These are phyloP conservation scores for Fusarium metavorans DNA, from an alignment of 2,329 filamentous ascomycete genomes.

Conservation along the genomic window DNA sequence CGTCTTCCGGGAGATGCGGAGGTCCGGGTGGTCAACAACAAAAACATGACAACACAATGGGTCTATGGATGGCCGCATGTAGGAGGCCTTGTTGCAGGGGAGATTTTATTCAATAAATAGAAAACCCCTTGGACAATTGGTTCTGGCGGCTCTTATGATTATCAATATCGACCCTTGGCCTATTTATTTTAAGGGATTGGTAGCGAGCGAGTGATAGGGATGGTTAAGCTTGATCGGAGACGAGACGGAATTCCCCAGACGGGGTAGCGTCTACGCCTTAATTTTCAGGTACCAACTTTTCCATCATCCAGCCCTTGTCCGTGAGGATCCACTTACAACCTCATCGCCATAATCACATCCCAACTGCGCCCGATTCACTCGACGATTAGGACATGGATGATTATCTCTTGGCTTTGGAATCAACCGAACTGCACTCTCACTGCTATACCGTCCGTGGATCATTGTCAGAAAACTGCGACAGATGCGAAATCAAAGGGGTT, in stretches of 20 bases:
- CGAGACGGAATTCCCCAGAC: neutral
- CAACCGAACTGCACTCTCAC: neutral
- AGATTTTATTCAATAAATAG: neutral
- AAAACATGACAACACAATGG: neutral
- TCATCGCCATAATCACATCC: neutral
- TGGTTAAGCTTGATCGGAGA: neutral
- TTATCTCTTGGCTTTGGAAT: neutral
- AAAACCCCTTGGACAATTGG: neutral
- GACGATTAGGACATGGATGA: neutral
- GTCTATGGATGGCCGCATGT: neutral
- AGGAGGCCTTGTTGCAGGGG: neutral
- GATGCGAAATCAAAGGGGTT: conserved; percentile 18
- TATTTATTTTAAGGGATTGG: neutral
- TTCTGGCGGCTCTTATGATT: neutral
- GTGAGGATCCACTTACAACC: conserved; percentile 16
- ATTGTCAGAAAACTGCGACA: conserved; percentile 10
- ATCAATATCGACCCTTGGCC: neutral
- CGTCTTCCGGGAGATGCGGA: conserved; percentile 13
- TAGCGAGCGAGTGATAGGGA: neutral
- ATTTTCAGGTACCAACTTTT: neutral
- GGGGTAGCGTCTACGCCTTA: neutral
- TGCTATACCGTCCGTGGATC: neutral
- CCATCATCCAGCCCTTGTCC: neutral
- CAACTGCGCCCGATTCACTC: neutral
- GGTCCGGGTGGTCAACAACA: neutral